A percentile compares a stretch with the other conserved stretches of the same genome.
Conservation (phyloP, 139 green algal species). For the Mesotaenium endlicherianum region DNA sequence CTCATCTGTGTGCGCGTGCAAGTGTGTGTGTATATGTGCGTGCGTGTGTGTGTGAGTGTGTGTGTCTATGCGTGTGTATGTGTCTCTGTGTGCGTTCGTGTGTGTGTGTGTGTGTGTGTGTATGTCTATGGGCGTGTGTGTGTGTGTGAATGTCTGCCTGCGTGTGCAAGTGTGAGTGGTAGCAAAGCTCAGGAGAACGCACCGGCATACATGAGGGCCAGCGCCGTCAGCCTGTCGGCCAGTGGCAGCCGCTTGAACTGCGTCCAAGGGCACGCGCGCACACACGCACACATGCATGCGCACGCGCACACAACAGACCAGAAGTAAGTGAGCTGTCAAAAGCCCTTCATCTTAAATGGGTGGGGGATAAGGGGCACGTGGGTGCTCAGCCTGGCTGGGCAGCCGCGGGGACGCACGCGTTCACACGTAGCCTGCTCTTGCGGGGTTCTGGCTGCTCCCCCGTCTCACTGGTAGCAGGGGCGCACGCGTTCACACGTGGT, state of each 20-base stretch:
- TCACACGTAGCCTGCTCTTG: too few species aligned
- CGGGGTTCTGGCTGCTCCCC: too few species aligned
- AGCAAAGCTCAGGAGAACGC: neutral
- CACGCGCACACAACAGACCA: neutral
- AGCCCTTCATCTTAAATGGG: neutral
- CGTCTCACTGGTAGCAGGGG: neutral
- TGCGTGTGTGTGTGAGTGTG: too few species aligned
- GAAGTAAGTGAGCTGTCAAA: neutral
- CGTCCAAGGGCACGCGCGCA: neutral
- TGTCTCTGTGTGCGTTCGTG: too few species aligned
- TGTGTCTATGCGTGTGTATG: too few species aligned
- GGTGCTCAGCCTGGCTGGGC: neutral
- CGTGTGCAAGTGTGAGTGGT: too few species aligned
- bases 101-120: too few species aligned
- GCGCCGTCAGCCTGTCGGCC: slow-evolving; percentile 43
- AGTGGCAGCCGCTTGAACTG: slow-evolving; percentile 51
- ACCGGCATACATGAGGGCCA: slow-evolving; percentile 45
- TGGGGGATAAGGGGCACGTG: neutral
- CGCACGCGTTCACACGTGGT: neutral
- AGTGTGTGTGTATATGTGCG: too few species aligned
- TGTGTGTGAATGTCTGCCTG: too few species aligned
- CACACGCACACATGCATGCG: neutral
- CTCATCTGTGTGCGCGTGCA: too few species aligned
- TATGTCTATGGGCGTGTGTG: too few species aligned
- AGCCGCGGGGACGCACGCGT: neutral